Conservation (phyloP, 1,284 basidiomycete genomes). For the Malassezia equina region DNA sequence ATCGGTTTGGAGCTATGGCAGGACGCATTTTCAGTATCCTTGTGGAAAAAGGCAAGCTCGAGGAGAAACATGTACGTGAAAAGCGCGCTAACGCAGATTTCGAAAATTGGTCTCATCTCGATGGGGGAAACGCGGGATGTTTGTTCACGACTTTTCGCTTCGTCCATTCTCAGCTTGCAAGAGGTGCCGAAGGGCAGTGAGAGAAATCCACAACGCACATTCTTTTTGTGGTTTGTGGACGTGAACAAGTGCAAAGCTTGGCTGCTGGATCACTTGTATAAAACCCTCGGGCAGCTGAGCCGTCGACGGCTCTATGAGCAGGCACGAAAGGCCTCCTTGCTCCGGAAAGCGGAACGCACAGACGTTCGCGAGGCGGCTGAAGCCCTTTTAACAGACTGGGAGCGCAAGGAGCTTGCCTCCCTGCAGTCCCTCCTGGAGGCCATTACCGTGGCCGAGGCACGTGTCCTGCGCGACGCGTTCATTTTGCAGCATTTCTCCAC, state of each 20-base stretch:
- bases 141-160: slow-evolving; percentile 58
- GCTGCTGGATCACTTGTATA: slow-evolving; percentile 42
- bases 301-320: slow-evolving; percentile 34
- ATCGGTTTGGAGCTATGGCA: slow-evolving; percentile 74
- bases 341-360: slow-evolving; percentile 36
- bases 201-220: slow-evolving; percentile 38
- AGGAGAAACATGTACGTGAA: slow-evolving; percentile 73
- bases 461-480: slow-evolving; percentile 31
- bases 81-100: slow-evolving; percentile 57
- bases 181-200: slow-evolving; percentile 46
- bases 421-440: slow-evolving; percentile 22
- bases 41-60: slow-evolving; percentile 80
- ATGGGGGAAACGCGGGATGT: slow-evolving; percentile 74
- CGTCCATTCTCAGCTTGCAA: slow-evolving; percentile 37
- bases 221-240: slow-evolving; percentile 47
- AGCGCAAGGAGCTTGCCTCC: slow-evolving; percentile 23
- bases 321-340: slow-evolving; percentile 22
- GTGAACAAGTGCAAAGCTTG: slow-evolving; percentile 33
- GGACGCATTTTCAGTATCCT: slow-evolving; percentile 74
- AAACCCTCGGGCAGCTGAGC: slow-evolving; percentile 27
- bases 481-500: slow-evolving; percentile 22
- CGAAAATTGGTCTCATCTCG: slow-evolving; percentile 83
- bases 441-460: slow-evolving; percentile 28
- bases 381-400: slow-evolving; percentile 29
- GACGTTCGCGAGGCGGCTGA: slow-evolving; percentile 36